phyloP scores from a whole-genome alignment of 208 protist species.

The Phytomonas francai region DNA sequence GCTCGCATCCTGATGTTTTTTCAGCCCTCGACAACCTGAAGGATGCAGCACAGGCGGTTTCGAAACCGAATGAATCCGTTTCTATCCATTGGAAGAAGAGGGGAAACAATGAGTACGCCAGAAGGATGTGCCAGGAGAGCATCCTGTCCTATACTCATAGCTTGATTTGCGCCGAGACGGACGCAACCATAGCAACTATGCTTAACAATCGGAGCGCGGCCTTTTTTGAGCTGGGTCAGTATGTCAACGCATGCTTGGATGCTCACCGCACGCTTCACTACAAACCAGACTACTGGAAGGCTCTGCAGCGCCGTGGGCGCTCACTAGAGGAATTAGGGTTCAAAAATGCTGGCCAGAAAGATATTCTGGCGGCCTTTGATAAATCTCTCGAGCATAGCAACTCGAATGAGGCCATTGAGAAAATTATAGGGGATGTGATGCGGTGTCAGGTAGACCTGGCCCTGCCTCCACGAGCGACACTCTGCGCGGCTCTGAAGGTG shows the following conservation, averaged over 20 bases:
- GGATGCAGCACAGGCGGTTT: constrained; percentile 18
- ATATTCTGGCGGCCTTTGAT: constrained; percentile 43
- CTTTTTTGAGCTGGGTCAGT: constrained; percentile 45
- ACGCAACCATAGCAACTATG: constrained; percentile 51
- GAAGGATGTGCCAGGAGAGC: constrained; percentile 30
- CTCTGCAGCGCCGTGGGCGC: constrained; percentile 55
- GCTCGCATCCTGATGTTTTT: constrained; percentile 26
- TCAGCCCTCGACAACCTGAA: constrained; percentile 27
- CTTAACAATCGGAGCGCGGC: constrained; percentile 73
- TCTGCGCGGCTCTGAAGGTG: constrained; percentile 13
- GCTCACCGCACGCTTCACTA: constrained; percentile 40
- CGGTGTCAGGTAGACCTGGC: constrained; percentile 13
- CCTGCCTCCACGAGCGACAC: constrained; percentile 24
- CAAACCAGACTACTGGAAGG: constrained; percentile 62
- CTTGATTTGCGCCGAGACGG: constrained; percentile 56
- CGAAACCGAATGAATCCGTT: constrained; percentile 36
- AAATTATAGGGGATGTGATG: constrained; percentile 33
- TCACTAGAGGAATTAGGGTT: constrained; percentile 66
- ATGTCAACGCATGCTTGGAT: constrained; percentile 59
- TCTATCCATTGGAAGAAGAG: constrained; percentile 75
- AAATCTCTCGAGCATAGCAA: constrained; percentile 29
- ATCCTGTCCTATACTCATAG: constrained; percentile 68
- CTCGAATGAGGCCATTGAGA: constrained; percentile 23
- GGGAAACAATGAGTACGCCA: constrained; percentile 54
- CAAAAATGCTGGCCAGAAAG: constrained; percentile 29